Percentiles rank a stretch among this genome's conserved stretches.
phyloP scores from a whole-genome alignment of 306 rosid species.

The Pyrus betulifolia region DNA sequence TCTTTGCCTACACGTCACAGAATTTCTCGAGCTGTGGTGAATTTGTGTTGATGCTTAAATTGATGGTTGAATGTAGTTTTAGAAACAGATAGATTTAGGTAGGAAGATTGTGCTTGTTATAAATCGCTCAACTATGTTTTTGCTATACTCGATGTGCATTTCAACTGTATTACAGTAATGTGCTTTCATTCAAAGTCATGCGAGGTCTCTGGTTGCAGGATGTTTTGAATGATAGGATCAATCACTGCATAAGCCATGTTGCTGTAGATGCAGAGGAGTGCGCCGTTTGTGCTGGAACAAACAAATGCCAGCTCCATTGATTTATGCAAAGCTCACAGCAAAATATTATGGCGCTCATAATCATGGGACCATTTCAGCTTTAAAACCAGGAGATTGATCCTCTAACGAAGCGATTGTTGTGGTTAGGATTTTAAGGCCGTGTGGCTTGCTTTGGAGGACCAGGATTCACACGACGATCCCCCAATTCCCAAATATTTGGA shows the following conservation, averaged over 20 bases:
- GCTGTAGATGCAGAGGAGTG: constrained; percentile 75
- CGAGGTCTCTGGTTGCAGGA: constrained; percentile 45
- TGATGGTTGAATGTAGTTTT: not conserved
- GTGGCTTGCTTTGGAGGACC: not conserved
- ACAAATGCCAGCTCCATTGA: constrained; percentile 61
- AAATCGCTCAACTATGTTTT: too few relatives aligned
- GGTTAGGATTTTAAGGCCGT: not conserved
- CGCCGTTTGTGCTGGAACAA: constrained; percentile 74
- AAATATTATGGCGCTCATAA: not conserved
- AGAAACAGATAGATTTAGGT: not conserved
- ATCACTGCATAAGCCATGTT: constrained; percentile 64
- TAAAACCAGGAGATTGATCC: not conserved
- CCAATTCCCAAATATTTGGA: not conserved
- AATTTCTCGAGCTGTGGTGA: not conserved
- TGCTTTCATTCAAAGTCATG: not conserved
- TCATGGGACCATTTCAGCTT: not conserved
- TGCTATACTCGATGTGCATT: too few relatives aligned
- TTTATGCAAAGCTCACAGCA: not conserved
- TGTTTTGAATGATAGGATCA: constrained; percentile 78
- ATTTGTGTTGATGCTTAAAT: not conserved
- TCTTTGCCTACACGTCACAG: not conserved
- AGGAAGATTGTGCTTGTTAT: not conserved
- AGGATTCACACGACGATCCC: not conserved
- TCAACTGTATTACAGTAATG: too few relatives aligned
- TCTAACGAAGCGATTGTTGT: not conserved